Evolutionary conservation across 139 green algal species (phyloP), one percentile per base, ranked within the genome.

Genomic region (Medakamo hakoo): DNA sequence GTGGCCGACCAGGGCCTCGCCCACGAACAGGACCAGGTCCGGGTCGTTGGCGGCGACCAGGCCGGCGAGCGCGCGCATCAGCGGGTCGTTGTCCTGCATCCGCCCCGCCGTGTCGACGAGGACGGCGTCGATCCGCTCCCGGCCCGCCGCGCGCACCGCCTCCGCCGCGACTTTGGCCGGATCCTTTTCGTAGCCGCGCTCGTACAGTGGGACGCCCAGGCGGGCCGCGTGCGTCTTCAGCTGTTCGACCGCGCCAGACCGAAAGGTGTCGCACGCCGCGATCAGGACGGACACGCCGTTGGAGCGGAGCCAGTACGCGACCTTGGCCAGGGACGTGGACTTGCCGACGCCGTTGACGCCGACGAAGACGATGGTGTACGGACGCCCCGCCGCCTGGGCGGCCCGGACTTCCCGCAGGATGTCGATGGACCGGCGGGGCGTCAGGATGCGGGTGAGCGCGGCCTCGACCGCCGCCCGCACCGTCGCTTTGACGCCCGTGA

Each of bases 341-440:
- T 99, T 99, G 66, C 93, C 93, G 27, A 99, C 93, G 22, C 93
- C 93, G 71, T 99, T 99, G n/a, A 98, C 93, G 25, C 93, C 93
- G 30, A 96, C 86, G 66, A 99, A 99, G 4, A 95, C 84, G 24
- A 99, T 92, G 19, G 84, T 78, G 71, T 99, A 99, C 4, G 92
- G 92, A 49, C 80, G 78, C 60, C 88, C 85, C 27, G 67, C 64
- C 62, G 57, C 71, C 63, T 74, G 65, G 22, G 67, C 55, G n/a
- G 49, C 74, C 55, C 77, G 68, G 24, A 90, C 77, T 49, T 92
- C 84, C 0, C 79, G 71, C 63, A 95, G 68, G 19, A 95, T 69
- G 67, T 95, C 84, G 30, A 88, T 85, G 28, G 78, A 85, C 59
- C 70, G 70, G 27, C 73, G 68, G 29, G 82, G 78, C 5, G 80